Evolutionary conservation across 1,284 basidiomycete genomes (phyloP).

Genomic region (Amylostereum areolatum): DNA sequence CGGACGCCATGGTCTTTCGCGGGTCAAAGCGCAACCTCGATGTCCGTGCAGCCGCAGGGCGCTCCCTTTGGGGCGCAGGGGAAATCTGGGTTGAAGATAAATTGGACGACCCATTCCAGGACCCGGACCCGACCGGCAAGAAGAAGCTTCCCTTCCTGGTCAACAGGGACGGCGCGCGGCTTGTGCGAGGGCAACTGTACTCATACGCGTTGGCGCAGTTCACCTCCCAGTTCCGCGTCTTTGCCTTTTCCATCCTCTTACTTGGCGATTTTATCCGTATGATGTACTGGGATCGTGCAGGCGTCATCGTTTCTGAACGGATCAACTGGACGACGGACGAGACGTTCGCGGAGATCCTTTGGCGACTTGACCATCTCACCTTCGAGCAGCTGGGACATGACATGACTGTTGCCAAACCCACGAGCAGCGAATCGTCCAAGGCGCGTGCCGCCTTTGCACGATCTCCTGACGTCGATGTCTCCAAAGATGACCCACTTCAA

Average conservation of each 20-base stretch:
- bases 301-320: neutral
- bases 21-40: no score
- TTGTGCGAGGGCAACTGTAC: no score
- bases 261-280: neutral
- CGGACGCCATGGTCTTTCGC: no score
- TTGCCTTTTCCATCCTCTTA: constrained; percentile 2
- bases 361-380: neutral
- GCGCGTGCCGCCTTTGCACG: neutral
- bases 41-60: no score
- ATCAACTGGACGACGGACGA: neutral
- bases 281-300: constrained; percentile 5
- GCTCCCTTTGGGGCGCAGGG: no score
- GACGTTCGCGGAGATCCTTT: neutral
- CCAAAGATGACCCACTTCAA: no score
- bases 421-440: neutral
- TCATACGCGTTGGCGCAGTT: neutral
- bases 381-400: neutral
- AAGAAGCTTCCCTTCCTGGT: no score
- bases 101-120: no score
- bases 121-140: no score
- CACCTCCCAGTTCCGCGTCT: constrained; percentile 1
- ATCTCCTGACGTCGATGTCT: no score
- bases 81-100: no score
- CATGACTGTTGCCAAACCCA: neutral
- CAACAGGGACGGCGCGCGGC: no score